A percentile compares a stretch with the other conserved stretches of the same genome.
These are phyloP conservation scores for Mycena venus DNA, from an alignment of 768 basidiomycete species.

Conservation along the genomic window DNA sequence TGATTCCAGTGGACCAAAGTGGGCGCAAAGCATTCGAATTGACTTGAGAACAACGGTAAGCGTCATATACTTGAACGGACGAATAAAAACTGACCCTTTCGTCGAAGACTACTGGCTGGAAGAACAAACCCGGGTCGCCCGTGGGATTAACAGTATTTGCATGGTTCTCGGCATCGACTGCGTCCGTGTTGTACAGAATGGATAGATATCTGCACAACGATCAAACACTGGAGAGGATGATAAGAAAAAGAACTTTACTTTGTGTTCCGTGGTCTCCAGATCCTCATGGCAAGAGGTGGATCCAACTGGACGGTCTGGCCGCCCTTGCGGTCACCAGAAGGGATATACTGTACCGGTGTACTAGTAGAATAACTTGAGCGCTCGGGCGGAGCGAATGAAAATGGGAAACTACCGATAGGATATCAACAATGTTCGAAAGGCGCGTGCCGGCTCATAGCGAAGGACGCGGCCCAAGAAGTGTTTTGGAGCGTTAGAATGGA, in stretches of 20 bases:
- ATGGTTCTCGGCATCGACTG: conserved; percentile 55
- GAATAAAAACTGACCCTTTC: conserved; percentile 59
- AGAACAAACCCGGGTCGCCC: conserved; percentile 54
- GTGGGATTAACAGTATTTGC: conserved; percentile 32
- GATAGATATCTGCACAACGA: conserved; percentile 49
- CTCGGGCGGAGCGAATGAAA: not conserved
- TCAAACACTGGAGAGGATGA: conserved; percentile 37
- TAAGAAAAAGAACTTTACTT: conserved; percentile 56
- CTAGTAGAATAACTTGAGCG: conserved; percentile 38
- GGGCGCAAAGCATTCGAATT: conserved; percentile 62
- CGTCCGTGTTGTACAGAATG: conserved; percentile 70
- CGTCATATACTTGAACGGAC: no score
- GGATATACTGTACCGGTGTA: conserved; percentile 53
- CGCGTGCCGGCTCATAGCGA: conserved; percentile 84
- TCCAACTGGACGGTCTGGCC: conserved; percentile 55
- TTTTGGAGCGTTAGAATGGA: conserved; percentile 67
- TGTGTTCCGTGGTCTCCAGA: conserved; percentile 65
- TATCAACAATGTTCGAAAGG: conserved; percentile 79
- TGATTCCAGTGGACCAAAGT: conserved; percentile 77
- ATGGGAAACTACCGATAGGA: conserved; percentile 73
- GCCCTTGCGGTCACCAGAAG: conserved; percentile 37
- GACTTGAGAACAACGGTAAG: conserved; percentile 61
- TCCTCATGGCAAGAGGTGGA: conserved; percentile 71
- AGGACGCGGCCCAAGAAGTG: conserved; percentile 80
- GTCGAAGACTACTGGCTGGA: conserved; percentile 72